Evolutionary conservation across 2,329 filamentous ascomycete species (phyloP), one percentile per base, ranked within the genome.

Genomic region (Hymenoscyphus infarciens): DNA sequence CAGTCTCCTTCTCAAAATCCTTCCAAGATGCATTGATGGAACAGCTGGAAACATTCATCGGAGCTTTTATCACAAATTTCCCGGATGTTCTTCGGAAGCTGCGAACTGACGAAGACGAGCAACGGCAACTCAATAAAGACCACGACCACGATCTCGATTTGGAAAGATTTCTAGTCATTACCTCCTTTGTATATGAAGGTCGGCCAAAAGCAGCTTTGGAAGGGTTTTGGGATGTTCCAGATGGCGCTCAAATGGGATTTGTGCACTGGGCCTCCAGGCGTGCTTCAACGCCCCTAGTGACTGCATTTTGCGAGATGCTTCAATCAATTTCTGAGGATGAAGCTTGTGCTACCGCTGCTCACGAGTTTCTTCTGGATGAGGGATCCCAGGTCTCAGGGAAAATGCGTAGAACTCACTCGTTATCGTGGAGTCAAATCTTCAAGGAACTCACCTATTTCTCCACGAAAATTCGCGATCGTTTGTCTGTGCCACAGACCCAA

Each of bases 241-340:
- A 99, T 71, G 92, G 92, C 72, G 97, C 97, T 69, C 80, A 99
- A 35, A 91, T 93, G 66, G 95, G 95, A 0, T 99, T 99, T 74
- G 83, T 99, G 74, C 91, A 96, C 67, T 99, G 95, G 95, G 91
- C 93, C n/a, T 97, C 95, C 3, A 89, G 92, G 69, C 84, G 95
- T 70, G 92, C 96, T 64, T 97, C 96, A 0, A 97, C 96, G 0
- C 95, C 95, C n/a, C 83, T 97, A 27, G 93, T 96, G 63, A 95
- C 92, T 65, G 93, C 94, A 13, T 99, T 98, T 70, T 99, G 95
- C 75, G 94, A 98, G 74, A 94, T 99, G 87, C 81, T 99, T 16
- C 90, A 92, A 72, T 89, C 93, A 1, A 88, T 99, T 56, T 91
- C 95, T 0, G 87, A 88, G 59, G 92, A 92, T 59, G 86, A 91